Evolutionary conservation across 2,329 filamentous ascomycete species (phyloP), one percentile per base, ranked within the genome.

Genomic region (Aspergillus vadensis): DNA sequence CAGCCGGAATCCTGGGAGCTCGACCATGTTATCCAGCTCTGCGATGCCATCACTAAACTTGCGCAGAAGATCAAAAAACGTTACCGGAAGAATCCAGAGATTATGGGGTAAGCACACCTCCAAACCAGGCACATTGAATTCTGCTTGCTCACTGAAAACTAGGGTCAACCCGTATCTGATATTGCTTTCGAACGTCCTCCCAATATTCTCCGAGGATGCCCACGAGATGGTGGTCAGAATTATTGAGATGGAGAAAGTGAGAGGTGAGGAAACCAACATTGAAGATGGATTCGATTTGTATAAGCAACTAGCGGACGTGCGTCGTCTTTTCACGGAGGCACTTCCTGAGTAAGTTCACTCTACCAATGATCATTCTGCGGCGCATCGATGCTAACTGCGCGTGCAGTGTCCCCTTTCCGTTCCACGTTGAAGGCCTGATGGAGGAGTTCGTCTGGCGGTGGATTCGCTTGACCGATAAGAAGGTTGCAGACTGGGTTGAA

Each of bases 391-490:
- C 65, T 72, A 58, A 70, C 59, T 32, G 14, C 74, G 74, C 53
- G 3, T 25, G 8, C 81, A 86, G 62, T 36, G 57, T 60, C 39
- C 85, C 87, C 1, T 99, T 98, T 74, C 88, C 88, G 4, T 97
- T 98, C 74, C 88, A 92, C 65, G 85, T 99, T 47, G 95, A 99
- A 76, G 86, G 88, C 44, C 80, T 96, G 15, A 82, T 99, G 17
- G 90, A 93, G 63, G 89, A 91, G 38, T 99, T 98, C 74, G 95
- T 98, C 5, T 98, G 93, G 93, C 88, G 92, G 60, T 99, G 93
- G 93, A 91, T 99, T 64, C 84, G 85, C 57, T 86, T 88, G 64
- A 92, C 92, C 7, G 92, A 98, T 69, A 81, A 81, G 36, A 92
- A 89, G 71, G 88, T 97, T 70, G 83, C 90, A 63, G 87, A 88